Conservation (phyloP, 495 filamentous ascomycete species). For the Aspergillus incahuasiensis region DNA sequence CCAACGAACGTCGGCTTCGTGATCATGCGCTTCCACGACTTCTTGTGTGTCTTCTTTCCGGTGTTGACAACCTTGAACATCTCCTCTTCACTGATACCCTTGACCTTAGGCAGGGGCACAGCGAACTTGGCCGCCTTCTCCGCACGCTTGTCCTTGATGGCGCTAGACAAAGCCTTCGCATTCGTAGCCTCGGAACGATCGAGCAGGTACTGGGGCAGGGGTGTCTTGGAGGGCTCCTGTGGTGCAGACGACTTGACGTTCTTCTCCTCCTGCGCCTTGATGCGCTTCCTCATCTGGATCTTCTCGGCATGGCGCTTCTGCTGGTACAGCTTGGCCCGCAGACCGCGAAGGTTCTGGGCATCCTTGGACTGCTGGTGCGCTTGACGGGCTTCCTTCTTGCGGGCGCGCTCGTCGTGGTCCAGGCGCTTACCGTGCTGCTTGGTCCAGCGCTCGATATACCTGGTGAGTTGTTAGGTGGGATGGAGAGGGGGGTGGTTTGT, state of each 20-base stretch:
- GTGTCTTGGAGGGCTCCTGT: constrained; percentile 64
- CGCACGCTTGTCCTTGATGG: constrained; percentile 82
- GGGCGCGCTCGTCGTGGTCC: constrained; percentile 85
- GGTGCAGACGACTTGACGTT: constrained; percentile 89
- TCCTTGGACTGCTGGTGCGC: constrained; percentile 77
- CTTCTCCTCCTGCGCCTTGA: constrained; percentile 89
- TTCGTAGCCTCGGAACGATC: constrained; percentile 80
- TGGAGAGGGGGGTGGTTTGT: constrained; percentile 14
- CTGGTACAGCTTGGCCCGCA: constrained; percentile 90
- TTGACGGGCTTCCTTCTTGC: constrained; percentile 86
- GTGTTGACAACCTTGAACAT: constrained; percentile 99
- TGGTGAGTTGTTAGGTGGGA: constrained; percentile 19
- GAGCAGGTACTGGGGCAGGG: constrained; percentile 83
- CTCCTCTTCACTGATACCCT: constrained; percentile 93
- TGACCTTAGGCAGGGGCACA: constrained; percentile 90
- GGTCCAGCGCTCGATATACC: constrained; percentile 83
- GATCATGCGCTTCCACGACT: constrained; percentile 92
- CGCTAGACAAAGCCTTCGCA: constrained; percentile 80
- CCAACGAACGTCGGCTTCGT: constrained; percentile 91
- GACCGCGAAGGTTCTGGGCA: constrained; percentile 85
- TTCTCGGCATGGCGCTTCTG: constrained; percentile 94
- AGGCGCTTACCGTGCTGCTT: constrained; percentile 78
- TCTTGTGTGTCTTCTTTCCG: constrained; percentile 74
- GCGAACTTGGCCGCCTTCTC: constrained; percentile 96
- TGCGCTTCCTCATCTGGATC: constrained; percentile 98